phyloP scores from a whole-genome alignment of 2,329 filamentous ascomycete genomes.

The Zasmidium cellare region DNA sequence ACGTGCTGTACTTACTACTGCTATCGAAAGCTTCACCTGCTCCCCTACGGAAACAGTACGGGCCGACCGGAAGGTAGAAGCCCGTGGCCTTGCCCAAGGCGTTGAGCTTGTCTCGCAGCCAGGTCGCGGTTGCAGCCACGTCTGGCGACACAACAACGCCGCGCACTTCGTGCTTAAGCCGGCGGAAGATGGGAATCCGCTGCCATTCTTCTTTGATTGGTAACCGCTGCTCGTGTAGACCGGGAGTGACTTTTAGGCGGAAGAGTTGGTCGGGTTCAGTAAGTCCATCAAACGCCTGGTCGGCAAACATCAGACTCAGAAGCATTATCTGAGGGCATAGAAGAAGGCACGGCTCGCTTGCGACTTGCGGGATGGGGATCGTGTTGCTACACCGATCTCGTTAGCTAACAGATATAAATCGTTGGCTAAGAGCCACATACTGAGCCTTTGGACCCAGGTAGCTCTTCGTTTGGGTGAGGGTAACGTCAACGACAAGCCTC shows the following conservation, averaged over 20 bases:
- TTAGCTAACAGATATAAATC: not conserved
- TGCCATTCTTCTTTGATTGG: too few species aligned
- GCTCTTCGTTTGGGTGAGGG: conserved; percentile 19
- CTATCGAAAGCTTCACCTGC: conserved; percentile 18
- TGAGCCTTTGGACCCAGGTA: conserved; percentile 22
- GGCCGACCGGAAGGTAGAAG: conserved; percentile 13
- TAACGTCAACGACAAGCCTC: conserved; percentile 17
- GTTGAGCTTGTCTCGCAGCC: conserved; percentile 8
- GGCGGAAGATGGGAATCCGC: too few species aligned
- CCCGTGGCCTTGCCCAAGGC: conserved; percentile 5
- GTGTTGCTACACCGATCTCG: conserved; percentile 12
- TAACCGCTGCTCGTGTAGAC: too few species aligned
- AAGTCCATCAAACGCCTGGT: conserved; percentile 12
- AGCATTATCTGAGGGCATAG: conserved; percentile 18
- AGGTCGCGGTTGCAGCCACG: conserved; percentile 3
- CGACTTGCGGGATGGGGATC: conserved; percentile 15
- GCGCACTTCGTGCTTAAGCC: too few species aligned
- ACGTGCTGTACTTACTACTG: conserved; percentile 13
- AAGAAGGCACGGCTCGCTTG: conserved; percentile 15
- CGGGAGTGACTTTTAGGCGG: too few species aligned
- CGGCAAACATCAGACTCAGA: conserved; percentile 15
- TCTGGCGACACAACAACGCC: too few species aligned
- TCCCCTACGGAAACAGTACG: conserved; percentile 13
- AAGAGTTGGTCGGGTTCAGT: too few species aligned
- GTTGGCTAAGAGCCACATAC: conserved; percentile 5